phyloP scores from a whole-genome alignment of 495 filamentous ascomycete genomes.

The Penicillium pulvis region DNA sequence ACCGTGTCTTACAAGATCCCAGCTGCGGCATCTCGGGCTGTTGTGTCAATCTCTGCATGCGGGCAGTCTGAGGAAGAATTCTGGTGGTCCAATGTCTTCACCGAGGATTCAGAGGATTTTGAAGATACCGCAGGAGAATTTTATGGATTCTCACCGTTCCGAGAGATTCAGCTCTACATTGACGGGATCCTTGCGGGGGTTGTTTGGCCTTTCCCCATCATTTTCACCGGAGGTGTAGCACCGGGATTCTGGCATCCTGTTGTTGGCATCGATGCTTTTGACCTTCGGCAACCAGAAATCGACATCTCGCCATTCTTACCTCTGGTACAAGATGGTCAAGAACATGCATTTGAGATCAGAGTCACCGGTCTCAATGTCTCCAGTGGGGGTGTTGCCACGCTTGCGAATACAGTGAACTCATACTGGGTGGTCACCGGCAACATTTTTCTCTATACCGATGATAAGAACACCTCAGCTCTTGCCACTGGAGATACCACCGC shows the following conservation, averaged over 20 bases:
- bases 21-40: constrained; percentile 63
- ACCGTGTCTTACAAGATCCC: constrained; percentile 59
- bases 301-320: constrained; percentile 81
- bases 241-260: constrained; percentile 84
- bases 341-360: constrained; percentile 72
- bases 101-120: constrained; percentile 64
- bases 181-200: constrained; percentile 78
- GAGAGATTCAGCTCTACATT: constrained; percentile 80
- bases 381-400: constrained; percentile 42
- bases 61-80: constrained; percentile 84
- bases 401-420: constrained; percentile 63
- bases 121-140: constrained; percentile 54
- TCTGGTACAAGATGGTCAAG: constrained; percentile 61
- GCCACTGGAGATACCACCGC: neutral
- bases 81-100: constrained; percentile 85
- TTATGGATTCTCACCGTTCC: constrained; percentile 74
- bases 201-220: constrained; percentile 81
- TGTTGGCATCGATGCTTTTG: constrained; percentile 82
- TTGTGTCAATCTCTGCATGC: constrained; percentile 75
- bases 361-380: constrained; percentile 62
- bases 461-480: constrained; percentile 39
- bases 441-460: constrained; percentile 70
- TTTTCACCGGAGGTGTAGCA: constrained; percentile 86
- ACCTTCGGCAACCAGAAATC: constrained; percentile 79
- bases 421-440: constrained; percentile 86